Conservation (phyloP, 2,329 filamentous ascomycete species). For the Colletotrichum sidae region DNA sequence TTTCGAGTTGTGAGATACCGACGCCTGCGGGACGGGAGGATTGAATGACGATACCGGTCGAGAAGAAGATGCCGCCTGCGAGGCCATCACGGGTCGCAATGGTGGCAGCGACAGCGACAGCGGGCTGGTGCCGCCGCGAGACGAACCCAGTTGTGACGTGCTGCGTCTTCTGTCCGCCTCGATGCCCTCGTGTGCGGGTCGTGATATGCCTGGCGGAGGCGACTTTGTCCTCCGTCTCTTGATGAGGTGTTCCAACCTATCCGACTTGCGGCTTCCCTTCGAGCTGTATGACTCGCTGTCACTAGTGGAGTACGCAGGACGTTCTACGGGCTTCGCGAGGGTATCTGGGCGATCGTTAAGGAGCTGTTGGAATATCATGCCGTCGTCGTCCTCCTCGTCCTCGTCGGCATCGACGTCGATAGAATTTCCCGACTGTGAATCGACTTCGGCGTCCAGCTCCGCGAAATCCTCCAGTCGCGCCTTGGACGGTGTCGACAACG, state of each 20-base stretch:
- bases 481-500: constrained; percentile 52
- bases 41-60: not conserved
- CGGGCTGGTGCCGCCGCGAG: constrained; percentile 26
- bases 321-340: too few species aligned
- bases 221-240: constrained; percentile 32
- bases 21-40: constrained; percentile 19
- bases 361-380: constrained; percentile 26
- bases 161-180: constrained; percentile 27
- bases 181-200: not conserved
- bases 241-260: too few species aligned
- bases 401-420: constrained; percentile 31
- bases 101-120: constrained; percentile 23
- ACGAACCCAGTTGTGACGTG: constrained; percentile 19
- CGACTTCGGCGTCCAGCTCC: constrained; percentile 38
- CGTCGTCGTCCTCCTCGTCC: constrained; percentile 38
- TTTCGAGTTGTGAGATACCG: not conserved
- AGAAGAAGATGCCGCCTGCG: not conserved
- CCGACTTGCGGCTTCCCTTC: too few species aligned
- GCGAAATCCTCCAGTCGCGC: constrained; percentile 44
- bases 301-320: too few species aligned
- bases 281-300: too few species aligned
- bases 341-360: too few species aligned
- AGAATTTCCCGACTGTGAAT: constrained; percentile 40
- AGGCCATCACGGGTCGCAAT: not conserved
- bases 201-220: constrained; percentile 3